These are phyloP conservation scores for Fusarium sp. DNA, from an alignment of 2,329 filamentous ascomycete genomes.

Conservation along the genomic window DNA sequence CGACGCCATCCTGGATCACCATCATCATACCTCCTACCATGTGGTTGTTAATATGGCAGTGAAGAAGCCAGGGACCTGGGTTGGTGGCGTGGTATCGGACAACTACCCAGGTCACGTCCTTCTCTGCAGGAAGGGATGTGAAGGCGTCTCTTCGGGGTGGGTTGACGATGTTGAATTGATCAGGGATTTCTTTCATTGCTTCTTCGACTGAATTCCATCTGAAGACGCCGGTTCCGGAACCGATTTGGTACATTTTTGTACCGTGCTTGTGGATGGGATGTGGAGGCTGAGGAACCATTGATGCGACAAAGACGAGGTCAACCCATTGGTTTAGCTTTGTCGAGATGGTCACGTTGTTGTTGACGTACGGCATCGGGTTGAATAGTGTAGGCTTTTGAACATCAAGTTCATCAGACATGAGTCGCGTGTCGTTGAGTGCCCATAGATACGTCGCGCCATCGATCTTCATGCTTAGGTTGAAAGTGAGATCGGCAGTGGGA, in stretches of 20 bases:
- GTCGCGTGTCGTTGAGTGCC: conserved; percentile 62
- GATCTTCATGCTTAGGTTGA: conserved; percentile 56
- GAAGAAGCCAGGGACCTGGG: conserved; percentile 66
- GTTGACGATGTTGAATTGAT: conserved; percentile 67
- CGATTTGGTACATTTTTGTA: conserved; percentile 70
- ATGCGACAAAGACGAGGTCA: conserved; percentile 64
- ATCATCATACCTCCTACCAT: conserved; percentile 67
- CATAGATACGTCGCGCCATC: conserved; percentile 63
- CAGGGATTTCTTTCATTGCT: conserved; percentile 59
- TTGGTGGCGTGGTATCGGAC: conserved; percentile 65
- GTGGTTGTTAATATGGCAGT: conserved; percentile 69
- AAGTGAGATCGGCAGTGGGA: conserved; percentile 58
- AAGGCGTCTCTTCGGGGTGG: conserved; percentile 65
- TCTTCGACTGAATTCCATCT: conserved; percentile 66
- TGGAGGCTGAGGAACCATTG: conserved; percentile 58
- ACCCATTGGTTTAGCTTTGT: conserved; percentile 64
- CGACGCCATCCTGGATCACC: conserved; percentile 62
- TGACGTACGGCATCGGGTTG: conserved; percentile 48
- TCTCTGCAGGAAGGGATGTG: conserved; percentile 36
- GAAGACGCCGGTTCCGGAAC: conserved; percentile 63
- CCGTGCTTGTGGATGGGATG: conserved; percentile 76
- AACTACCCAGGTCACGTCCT: conserved; percentile 56
- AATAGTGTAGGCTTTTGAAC: conserved; percentile 59
- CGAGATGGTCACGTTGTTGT: conserved; percentile 61
- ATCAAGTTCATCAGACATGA: conserved; percentile 55